These are phyloP conservation scores for Apophysomyces ossiformis DNA, from an alignment of 371 early-diverging fungal genomes.

Conservation along the genomic window DNA sequence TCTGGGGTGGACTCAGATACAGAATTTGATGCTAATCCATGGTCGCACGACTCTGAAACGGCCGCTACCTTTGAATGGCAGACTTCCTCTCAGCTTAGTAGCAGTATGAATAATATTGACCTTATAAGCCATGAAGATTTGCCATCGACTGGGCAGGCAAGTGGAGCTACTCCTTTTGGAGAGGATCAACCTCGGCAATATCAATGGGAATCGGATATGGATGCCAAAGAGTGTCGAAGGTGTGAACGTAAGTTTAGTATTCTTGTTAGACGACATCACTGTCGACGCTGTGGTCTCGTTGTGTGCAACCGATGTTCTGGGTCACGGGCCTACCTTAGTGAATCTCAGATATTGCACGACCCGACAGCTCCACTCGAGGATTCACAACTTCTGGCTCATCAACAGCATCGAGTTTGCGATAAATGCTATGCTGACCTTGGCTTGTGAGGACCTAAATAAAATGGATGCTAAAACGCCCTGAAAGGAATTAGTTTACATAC, in stretches of 20 bases:
- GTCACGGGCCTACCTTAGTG: conserved; percentile 54
- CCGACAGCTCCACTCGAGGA: conserved; percentile 40
- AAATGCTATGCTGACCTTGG: conserved; percentile 50
- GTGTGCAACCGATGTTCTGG: conserved; percentile 79
- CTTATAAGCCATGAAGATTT: conserved; percentile 30
- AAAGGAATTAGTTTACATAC: conserved; percentile 8
- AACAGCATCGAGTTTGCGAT: conserved; percentile 65
- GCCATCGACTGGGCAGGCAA: not conserved
- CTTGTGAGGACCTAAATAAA: conserved; percentile 16
- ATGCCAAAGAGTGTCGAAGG: conserved; percentile 66
- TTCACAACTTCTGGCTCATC: conserved; percentile 39
- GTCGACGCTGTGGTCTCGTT: conserved; percentile 85
- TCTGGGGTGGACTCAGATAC: conserved; percentile 11
- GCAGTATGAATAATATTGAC: conserved; percentile 39
- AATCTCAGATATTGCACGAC: conserved; percentile 59
- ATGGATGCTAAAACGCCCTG: not conserved
- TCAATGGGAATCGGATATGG: conserved; percentile 77
- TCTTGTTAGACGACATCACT: conserved; percentile 79
- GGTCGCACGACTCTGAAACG: conserved; percentile 34
- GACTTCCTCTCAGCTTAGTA: not conserved
- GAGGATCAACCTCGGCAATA: conserved; percentile 28
- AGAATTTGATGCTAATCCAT: conserved; percentile 51
- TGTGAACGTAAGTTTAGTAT: conserved; percentile 71
- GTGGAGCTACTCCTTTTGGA: not conserved
- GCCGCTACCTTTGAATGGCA: conserved; percentile 7